phyloP scores from a whole-genome alignment of 768 basidiomycete genomes.

The Lyophyllum shimeji region DNA sequence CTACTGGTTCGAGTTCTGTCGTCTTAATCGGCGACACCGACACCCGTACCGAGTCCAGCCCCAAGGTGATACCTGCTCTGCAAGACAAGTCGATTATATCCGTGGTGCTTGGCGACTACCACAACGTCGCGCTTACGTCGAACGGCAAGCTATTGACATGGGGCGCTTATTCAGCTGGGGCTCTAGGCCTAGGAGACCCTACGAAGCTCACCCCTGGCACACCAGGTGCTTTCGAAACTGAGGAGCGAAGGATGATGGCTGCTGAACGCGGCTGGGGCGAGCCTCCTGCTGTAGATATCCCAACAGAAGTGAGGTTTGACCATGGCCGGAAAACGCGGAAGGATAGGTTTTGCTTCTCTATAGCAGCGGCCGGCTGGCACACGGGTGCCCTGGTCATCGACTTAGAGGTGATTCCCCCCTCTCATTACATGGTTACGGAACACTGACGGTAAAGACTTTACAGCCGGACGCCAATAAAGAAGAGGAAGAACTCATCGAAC shows the following conservation, averaged over 20 bases:
- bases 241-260: slow-evolving; percentile 30
- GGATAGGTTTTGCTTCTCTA: slow-evolving; percentile 74
- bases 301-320: slow-evolving; percentile 75
- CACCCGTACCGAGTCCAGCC: slow-evolving; percentile 42
- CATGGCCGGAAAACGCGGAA: slow-evolving; percentile 47
- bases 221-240: slow-evolving; percentile 58
- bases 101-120: slow-evolving; percentile 90
- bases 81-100: slow-evolving; percentile 82
- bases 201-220: slow-evolving; percentile 44
- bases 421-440: too few relatives aligned
- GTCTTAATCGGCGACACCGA: slow-evolving; percentile 68
- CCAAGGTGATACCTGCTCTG: slow-evolving; percentile 68
- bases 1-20: slow-evolving; percentile 66
- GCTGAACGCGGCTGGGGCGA: slow-evolving; percentile 25
- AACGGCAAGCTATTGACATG: slow-evolving; percentile 78
- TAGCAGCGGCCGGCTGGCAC: slow-evolving; percentile 89
- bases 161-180: slow-evolving; percentile 76
- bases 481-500: slow-evolving; percentile 34
- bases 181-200: slow-evolving; percentile 85
- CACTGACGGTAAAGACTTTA: background rate
- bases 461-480: slow-evolving; percentile 31
- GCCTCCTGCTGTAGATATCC: slow-evolving; percentile 51
- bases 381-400: slow-evolving; percentile 87
- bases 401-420: slow-evolving; percentile 72
- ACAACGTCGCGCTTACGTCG: slow-evolving; percentile 81